Conservation (phyloP, 2,329 filamentous ascomycete genomes). For the Verticillium longisporum region DNA sequence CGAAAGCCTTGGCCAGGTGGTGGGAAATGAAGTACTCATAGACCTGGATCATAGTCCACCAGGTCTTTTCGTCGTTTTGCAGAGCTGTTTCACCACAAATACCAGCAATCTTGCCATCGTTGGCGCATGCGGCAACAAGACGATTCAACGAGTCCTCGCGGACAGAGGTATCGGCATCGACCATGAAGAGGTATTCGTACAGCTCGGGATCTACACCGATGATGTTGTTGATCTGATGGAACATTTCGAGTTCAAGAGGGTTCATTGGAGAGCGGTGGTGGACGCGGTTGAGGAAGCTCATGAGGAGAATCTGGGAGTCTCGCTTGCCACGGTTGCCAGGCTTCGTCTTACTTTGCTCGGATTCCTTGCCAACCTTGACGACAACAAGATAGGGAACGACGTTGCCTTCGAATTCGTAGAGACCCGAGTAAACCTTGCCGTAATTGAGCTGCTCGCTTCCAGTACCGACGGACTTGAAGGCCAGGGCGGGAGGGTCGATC, state of each 20-base stretch:
- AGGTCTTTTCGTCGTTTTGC: conserved; percentile 89
- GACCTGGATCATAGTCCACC: conserved; percentile 99
- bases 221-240: conserved; percentile 98
- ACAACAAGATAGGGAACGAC: conserved; percentile 94
- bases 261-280: conserved; percentile 93
- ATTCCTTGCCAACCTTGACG: conserved; percentile 96
- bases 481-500: conserved; percentile 86
- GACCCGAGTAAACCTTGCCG: conserved; percentile 94
- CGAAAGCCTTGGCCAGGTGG: conserved; percentile 93
- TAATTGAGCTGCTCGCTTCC: conserved; percentile 94
- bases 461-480: conserved; percentile 86
- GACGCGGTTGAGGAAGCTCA: conserved; percentile 97
- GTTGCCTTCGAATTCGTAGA: conserved; percentile 96
- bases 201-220: conserved; percentile 96
- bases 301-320: conserved; percentile 90
- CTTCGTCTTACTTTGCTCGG: conserved; percentile 83
- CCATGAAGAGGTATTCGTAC: conserved; percentile 95
- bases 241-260: conserved; percentile 93
- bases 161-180: conserved; percentile 95
- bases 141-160: conserved; percentile 87
- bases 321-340: conserved; percentile 97
- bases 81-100: conserved; percentile 96
- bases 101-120: conserved; percentile 92
- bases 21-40: conserved; percentile 99
- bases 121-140: conserved; percentile 84